Base-by-base conservation (phyloP, 768 basidiomycete genomes). In the Tulasnella sp. region DNA sequence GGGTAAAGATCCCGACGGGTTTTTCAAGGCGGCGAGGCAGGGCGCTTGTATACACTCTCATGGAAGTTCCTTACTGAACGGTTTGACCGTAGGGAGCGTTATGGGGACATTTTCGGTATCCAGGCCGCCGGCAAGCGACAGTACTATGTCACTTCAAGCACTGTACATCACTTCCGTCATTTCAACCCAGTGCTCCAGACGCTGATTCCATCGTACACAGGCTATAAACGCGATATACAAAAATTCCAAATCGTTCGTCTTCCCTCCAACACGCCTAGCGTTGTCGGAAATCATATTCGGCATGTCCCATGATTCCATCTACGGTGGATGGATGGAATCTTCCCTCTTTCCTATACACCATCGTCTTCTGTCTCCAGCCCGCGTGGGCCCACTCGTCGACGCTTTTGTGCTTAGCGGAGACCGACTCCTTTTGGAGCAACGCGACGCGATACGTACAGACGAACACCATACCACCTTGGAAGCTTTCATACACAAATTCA, bases 61-160 rank as follows among this genome's bases (percentile, higher is more conserved):
- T 34, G 7, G 9, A 14, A 11, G n/a, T 39, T 39, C 36, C 21
- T 50, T 5, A 46, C 31, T 39, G 6, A 40, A 34, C 41, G 17
- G n/a, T 4, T 48, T 34, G n/a, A 2, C 34, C 6, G 4, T 14
- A 49, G 49, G 17, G 32, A 51, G 17, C 35, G 19, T 7, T 50
- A 49, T 37, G 57, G 57, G 3, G 48, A 41, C 36, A 51, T 58
- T 23, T 58, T 58, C 25, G 48, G 29, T n/a, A 49, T 58, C 11
- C 35, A 49, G 19, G 37, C 41, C 25, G 46, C 57, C 17, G 57
- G 57, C 6, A 31, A 23, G 12, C 19, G 23, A 7, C 31, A 31
- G 25, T 56, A 55, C 9, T 58, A 35, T 58, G 35, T 58, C 35
- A 58, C 57, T 2, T 37, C 46, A n/a, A 36, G 37, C 15, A 0